A percentile compares a stretch with the other conserved stretches of the same genome.
phyloP scores from a whole-genome alignment of 192 early-diverging fungal genomes.

The Mycoemilia scoparia region DNA sequence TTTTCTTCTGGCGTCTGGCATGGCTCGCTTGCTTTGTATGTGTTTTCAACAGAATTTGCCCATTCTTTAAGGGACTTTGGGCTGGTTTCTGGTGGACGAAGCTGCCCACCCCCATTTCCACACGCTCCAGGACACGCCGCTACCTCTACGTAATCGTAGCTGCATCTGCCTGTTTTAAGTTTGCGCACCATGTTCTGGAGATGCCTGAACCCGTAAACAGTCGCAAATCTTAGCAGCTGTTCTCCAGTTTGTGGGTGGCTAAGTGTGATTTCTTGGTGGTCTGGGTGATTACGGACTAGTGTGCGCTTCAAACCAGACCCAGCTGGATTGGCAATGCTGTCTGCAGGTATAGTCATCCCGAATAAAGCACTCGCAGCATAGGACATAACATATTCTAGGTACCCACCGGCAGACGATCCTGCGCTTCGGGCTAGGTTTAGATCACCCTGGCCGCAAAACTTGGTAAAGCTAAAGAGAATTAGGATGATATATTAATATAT shows the following conservation, averaged over 20 bases:
- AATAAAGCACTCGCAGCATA: slow-evolving; percentile 68
- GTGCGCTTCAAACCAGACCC: slow-evolving; percentile 37
- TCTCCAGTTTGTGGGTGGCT: slow-evolving; percentile 25
- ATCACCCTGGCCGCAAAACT: slow-evolving; percentile 8
- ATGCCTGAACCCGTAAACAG: slow-evolving; percentile 89
- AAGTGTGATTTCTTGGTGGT: slow-evolving; percentile 54
- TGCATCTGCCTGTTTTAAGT: slow-evolving; percentile 53
- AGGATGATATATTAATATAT: not conserved
- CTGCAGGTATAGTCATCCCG: slow-evolving; percentile 39
- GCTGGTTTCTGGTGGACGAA: slow-evolving; percentile 35
- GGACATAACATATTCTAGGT: slow-evolving; percentile 69
- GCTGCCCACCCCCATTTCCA: slow-evolving; percentile 94
- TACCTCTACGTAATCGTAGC: slow-evolving; percentile 87
- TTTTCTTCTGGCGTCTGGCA: slow-evolving; percentile 50
- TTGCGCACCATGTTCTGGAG: slow-evolving; percentile 98
- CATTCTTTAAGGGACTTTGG: slow-evolving; percentile 49
- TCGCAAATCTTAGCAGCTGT: slow-evolving; percentile 58
- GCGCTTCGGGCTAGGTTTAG: slow-evolving; percentile 36
- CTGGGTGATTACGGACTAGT: slow-evolving; percentile 57
- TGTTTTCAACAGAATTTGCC: slow-evolving; percentile 46
- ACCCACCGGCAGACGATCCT: slow-evolving; percentile 82
- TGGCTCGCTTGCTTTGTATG: slow-evolving; percentile 35
- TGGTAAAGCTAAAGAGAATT: slow-evolving; percentile 9
- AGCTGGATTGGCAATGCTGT: slow-evolving; percentile 18
- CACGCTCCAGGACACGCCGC: slow-evolving; percentile 96